Conservation (phyloP, 2,329 filamentous ascomycete genomes). For the Fusarium xylarioides region DNA sequence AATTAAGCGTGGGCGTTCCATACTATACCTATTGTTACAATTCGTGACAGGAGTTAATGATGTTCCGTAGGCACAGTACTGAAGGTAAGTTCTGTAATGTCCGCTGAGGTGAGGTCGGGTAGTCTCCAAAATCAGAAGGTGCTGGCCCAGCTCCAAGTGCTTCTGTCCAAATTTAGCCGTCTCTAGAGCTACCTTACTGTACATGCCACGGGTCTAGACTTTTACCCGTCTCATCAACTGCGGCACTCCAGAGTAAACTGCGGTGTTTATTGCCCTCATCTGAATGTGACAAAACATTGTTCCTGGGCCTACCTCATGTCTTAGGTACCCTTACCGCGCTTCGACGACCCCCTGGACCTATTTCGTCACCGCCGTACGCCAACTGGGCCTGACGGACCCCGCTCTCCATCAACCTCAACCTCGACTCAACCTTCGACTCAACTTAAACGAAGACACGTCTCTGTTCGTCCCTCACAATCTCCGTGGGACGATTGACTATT, state of each 20-base stretch:
- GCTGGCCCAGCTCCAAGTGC: background rate
- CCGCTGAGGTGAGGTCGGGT: background rate
- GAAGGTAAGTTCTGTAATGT: background rate
- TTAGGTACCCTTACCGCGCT: constrained; percentile 25
- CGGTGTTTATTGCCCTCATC: constrained; percentile 22
- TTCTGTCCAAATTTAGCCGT: background rate
- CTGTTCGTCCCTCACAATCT: constrained; percentile 21
- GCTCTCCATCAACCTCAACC: constrained; percentile 31
- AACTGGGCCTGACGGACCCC: constrained; percentile 38
- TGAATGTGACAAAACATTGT: background rate
- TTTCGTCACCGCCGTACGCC: constrained; percentile 43
- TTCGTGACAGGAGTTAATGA: background rate
- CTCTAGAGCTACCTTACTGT: background rate
- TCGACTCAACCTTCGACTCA: constrained; percentile 22
- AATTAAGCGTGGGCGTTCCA: constrained; percentile 2
- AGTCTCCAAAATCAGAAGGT: constrained; percentile 22
- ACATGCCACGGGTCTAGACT: background rate
- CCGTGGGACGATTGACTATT: constrained; percentile 1
- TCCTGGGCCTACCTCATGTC: background rate
- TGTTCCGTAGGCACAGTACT: background rate
- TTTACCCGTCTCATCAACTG: constrained; percentile 1
- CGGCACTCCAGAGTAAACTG: constrained; percentile 1
- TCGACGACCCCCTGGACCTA: constrained; percentile 23
- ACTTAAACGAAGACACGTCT: constrained; percentile 18
- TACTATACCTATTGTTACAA: background rate